phyloP scores from a whole-genome alignment of 2,329 filamentous ascomycete genomes.

The Calonectria montana region DNA sequence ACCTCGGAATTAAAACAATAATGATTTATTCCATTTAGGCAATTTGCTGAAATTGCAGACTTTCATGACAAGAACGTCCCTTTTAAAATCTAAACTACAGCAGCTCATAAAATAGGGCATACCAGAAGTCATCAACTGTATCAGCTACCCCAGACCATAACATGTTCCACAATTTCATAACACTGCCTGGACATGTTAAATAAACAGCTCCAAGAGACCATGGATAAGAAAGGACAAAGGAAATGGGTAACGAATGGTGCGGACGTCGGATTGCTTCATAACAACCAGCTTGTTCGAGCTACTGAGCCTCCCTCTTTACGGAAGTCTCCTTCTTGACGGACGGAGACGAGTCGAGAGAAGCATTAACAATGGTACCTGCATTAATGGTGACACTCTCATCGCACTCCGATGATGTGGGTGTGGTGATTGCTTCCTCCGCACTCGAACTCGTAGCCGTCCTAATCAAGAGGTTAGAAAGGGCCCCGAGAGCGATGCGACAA shows the following conservation, averaged over 20 bases:
- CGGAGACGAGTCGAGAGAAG: slow-evolving; percentile 60
- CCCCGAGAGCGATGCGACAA: slow-evolving; percentile 37
- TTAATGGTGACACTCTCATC: slow-evolving; percentile 68
- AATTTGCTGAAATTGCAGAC: slow-evolving; percentile 35
- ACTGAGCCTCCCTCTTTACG: slow-evolving; percentile 43
- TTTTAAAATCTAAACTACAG: slow-evolving; percentile 55
- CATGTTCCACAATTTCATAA: slow-evolving; percentile 49
- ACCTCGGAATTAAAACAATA: slow-evolving; percentile 28
- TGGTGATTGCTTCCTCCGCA: slow-evolving; percentile 52
- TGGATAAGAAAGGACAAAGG: slow-evolving; percentile 23
- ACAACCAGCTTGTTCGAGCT: slow-evolving; percentile 1
- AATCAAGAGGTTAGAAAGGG: slow-evolving; percentile 48
- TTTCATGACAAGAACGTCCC: slow-evolving; percentile 40
- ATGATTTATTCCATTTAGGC: slow-evolving; percentile 36
- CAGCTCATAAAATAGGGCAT: slow-evolving; percentile 48
- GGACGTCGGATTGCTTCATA: neutral
- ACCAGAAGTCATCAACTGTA: slow-evolving; percentile 47
- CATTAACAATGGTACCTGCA: slow-evolving; percentile 61
- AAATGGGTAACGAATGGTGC: slow-evolving; percentile 9
- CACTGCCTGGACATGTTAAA: slow-evolving; percentile 37
- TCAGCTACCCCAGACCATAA: slow-evolving; percentile 51
- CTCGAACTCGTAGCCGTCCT: slow-evolving; percentile 55
- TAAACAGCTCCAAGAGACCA: slow-evolving; percentile 34
- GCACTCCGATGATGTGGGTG: slow-evolving; percentile 59
- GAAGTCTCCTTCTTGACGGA: slow-evolving; percentile 54